phyloP scores from a whole-genome alignment of 2,329 filamentous ascomycete species.

The Cercospora sp. region DNA sequence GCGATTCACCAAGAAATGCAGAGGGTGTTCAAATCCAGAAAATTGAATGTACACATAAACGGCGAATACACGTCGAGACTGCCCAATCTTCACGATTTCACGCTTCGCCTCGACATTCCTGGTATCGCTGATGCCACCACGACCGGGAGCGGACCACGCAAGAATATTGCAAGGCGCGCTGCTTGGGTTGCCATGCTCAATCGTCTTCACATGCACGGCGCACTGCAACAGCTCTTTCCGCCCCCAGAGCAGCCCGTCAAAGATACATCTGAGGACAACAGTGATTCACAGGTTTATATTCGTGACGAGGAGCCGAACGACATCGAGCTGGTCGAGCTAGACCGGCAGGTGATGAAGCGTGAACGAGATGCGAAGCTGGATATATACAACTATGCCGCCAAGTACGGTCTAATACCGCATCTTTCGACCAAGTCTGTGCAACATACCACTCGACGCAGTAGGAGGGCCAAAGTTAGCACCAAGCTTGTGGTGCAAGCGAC shows the following conservation, averaged over 20 bases:
- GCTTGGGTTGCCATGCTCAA: conserved; percentile 18
- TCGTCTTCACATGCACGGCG: conserved; percentile 8
- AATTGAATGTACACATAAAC: background rate
- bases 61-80: background rate
- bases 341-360: conserved; percentile 22
- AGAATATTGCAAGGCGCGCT: conserved; percentile 1
- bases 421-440: conserved; percentile 19
- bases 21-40: background rate
- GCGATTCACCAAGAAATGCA: conserved; percentile 1
- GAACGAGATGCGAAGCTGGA: conserved; percentile 34
- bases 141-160: conserved; percentile 2
- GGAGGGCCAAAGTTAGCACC: background rate
- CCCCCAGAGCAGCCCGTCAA: background rate
- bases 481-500: conserved; percentile 7
- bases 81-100: background rate
- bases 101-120: conserved; percentile 11
- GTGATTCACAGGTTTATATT: conserved; percentile 2
- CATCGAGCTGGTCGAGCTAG: conserved; percentile 22
- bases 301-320: background rate
- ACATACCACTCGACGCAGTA: background rate
- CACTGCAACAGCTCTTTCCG: conserved; percentile 13
- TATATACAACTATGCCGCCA: conserved; percentile 48
- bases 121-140: conserved; percentile 12
- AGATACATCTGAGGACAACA: background rate
- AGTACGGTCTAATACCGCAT: conserved; percentile 40